Evolutionary conservation across 2,329 filamentous ascomycete genomes (phyloP), one percentile per base, ranked within the genome.

Genomic region (Rosellinia necatrix): DNA sequence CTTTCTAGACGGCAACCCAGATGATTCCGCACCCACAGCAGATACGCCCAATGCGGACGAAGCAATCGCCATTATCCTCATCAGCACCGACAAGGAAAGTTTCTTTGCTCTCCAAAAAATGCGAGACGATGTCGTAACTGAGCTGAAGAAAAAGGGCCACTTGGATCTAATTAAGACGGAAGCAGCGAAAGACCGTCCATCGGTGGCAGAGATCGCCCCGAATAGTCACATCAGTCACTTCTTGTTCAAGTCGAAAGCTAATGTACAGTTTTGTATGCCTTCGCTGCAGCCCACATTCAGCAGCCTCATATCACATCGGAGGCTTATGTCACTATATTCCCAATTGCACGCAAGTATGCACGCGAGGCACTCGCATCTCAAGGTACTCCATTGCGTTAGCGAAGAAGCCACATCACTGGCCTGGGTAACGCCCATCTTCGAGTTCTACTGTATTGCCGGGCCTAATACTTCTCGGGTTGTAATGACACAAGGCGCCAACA

Each of bases 231-330:
- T 97, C 49, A 87, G 89, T 64, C 94, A 99, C 76, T 99, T 97
- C 69, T 76, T 99, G 15, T 99, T 96, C 80, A 99, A 97, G 74
- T 96, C 91, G 13, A 85, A 91, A 57, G 87, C 88, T 17, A 96
- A 99, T 66, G 94, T 99, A 24, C 96, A 99, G 71, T 99, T 97
- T 73, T 89, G 86, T 64, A 96, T 96, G 91, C 89, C 92, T 1
- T 86, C 90, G 0, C 88, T 91, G 58, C 80, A 85, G 8, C 88
- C 90, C 0, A 78, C 86, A 53, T 94, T 94, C 67, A 65, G 64
- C 32, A 64, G 68, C 17, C 70, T 83, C 3, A 76, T 90, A 42
- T 80, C 85, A 37, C 81, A 84, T 47, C 81, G 91, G 70, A 84
- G 86, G 74, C 79, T 97, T 25, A 87, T 97, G 79, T 89, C 87